These are phyloP conservation scores for Massariosphaeria phaeospora DNA, from an alignment of 495 filamentous ascomycete genomes.

Conservation along the genomic window DNA sequence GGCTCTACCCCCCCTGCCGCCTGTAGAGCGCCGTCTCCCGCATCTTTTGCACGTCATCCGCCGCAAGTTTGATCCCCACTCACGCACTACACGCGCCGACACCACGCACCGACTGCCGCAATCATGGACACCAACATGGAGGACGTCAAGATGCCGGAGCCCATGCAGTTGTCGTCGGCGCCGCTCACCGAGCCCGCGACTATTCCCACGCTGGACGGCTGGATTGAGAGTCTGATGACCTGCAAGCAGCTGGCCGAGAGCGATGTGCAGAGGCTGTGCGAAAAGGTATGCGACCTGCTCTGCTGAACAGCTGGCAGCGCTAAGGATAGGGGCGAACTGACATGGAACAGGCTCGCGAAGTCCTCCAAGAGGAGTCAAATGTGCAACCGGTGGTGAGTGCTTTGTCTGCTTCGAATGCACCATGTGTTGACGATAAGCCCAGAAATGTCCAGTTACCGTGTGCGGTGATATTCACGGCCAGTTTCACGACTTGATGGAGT, in stretches of 20 bases:
- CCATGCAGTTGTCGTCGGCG: conserved; percentile 64
- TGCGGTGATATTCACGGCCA: conserved; percentile 66
- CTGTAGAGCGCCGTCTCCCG: no score
- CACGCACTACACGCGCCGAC: conserved; percentile 2
- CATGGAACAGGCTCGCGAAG: conserved; percentile 73
- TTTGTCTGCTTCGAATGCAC: background rate
- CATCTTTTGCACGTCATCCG: conserved; percentile 24
- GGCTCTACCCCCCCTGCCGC: no score
- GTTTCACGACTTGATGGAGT: conserved; percentile 98
- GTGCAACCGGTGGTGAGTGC: conserved; percentile 93
- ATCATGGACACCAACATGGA: conserved; percentile 97
- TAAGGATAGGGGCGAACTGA: conserved; percentile 29
- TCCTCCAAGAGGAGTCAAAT: conserved; percentile 94
- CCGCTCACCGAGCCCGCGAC: conserved; percentile 69
- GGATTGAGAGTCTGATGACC: conserved; percentile 97
- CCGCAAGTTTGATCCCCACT: conserved; percentile 16
- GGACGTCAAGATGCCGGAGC: conserved; percentile 81
- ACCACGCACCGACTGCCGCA: conserved; percentile 5
- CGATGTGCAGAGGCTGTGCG: conserved; percentile 94
- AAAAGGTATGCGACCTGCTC: conserved; percentile 66
- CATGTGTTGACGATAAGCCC: background rate
- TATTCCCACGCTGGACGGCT: conserved; percentile 90
- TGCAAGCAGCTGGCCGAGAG: conserved; percentile 96
- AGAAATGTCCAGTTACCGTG: conserved; percentile 46
- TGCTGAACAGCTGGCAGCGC: no score